These are phyloP conservation scores for Podochytrium sp. DNA, from an alignment of 192 early-diverging fungal species.

Conservation along the genomic window DNA sequence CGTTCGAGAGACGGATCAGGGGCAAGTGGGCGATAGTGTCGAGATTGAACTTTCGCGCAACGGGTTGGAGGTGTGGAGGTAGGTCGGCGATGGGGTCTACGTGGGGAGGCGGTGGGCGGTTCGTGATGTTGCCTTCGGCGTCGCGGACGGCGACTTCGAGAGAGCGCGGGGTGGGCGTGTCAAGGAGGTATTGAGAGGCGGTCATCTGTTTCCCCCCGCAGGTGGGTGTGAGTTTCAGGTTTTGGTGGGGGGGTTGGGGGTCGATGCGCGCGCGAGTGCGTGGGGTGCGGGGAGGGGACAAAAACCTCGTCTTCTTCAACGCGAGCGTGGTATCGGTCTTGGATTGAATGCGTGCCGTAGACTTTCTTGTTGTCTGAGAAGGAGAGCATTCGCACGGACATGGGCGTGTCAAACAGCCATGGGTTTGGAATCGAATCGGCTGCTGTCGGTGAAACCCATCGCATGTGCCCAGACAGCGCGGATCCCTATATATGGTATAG, in stretches of 20 bases:
- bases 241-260: too few species aligned
- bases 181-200: constrained; percentile 12
- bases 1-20: constrained; percentile 18
- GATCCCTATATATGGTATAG: background rate
- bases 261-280: too few species aligned
- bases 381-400: constrained; percentile 36
- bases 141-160: background rate
- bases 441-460: constrained; percentile 35
- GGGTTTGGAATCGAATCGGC: constrained; percentile 13
- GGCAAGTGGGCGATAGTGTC: constrained; percentile 5
- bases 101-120: background rate
- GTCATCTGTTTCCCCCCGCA: constrained; percentile 7
- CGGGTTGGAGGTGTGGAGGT: background rate
- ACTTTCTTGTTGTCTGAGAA: constrained; percentile 37
- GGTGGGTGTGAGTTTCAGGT: background rate
- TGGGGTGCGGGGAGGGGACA: constrained; percentile 19
- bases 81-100: background rate
- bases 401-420: background rate
- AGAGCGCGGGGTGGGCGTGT: background rate
- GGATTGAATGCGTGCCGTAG: constrained; percentile 43
- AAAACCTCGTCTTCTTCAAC: constrained; percentile 38
- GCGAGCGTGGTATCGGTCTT: constrained; percentile 53
- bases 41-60: constrained; percentile 36
- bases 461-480: constrained; percentile 34
- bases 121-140: background rate